Evolutionary conservation across 495 filamentous ascomycete species (phyloP).

Genomic region (Bathelium albidoporum): DNA sequence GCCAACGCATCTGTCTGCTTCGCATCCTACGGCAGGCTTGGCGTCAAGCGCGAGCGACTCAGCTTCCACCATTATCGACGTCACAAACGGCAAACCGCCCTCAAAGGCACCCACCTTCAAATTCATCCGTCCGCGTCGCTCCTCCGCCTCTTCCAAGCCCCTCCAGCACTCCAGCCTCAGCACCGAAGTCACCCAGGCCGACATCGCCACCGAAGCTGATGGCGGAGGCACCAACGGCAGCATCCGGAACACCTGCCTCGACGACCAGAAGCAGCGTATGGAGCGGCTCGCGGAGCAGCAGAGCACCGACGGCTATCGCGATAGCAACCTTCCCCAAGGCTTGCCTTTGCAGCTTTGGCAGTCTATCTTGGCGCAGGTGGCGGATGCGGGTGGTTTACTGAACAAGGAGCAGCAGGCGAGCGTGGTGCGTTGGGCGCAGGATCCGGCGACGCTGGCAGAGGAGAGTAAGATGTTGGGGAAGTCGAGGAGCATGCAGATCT

Average conservation of each 20-base stretch:
- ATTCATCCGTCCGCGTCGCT: background rate
- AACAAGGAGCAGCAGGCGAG: constrained; percentile 12
- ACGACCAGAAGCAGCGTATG: constrained; percentile 12
- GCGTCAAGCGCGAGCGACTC: background rate
- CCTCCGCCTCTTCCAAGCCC: background rate
- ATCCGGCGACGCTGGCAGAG: constrained; percentile 21
- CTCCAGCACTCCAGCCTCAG: background rate
- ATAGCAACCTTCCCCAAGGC: constrained; percentile 7
- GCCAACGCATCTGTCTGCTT: background rate
- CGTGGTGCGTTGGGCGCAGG: constrained; percentile 25
- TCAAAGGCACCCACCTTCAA: background rate
- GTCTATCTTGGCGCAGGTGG: constrained; percentile 4
- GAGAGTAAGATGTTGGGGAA: constrained; percentile 26
- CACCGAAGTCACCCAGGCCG: background rate
- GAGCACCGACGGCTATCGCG: constrained; percentile 2
- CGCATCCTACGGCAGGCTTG: too few relatives aligned
- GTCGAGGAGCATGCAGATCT: constrained; percentile 25
- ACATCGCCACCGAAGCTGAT: background rate
- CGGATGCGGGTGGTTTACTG: constrained; percentile 10
- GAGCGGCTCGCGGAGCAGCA: background rate
- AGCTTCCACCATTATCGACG: background rate
- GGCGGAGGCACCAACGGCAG: too few relatives aligned
- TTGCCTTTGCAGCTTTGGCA: constrained; percentile 9
- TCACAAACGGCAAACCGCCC: background rate
- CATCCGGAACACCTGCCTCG: background rate